A percentile compares a stretch with the other conserved stretches of the same genome.
Conservation (phyloP, 352 stramenopile genomes). For the Peronospora farinosa region DNA sequence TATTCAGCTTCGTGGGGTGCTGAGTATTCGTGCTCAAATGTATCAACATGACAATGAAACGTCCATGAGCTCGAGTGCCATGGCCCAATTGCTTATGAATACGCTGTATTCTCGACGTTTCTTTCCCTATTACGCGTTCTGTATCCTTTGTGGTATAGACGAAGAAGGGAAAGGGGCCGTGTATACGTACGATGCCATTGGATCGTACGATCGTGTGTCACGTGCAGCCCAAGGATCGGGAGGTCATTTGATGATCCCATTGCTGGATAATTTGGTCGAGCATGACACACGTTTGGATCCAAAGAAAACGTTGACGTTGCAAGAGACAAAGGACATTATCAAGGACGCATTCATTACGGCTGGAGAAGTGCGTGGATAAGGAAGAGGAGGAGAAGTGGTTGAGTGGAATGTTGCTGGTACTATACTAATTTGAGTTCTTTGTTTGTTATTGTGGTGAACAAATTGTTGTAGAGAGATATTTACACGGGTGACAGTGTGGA, state of each 20-base stretch:
- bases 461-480: slow-evolving; percentile 89
- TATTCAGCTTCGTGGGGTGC: slow-evolving; percentile 74
- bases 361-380: slow-evolving; percentile 70
- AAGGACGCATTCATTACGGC: slow-evolving; percentile 98
- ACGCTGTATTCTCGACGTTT: slow-evolving; percentile 97
- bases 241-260: slow-evolving; percentile 96
- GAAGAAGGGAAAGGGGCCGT: slow-evolving; percentile 93
- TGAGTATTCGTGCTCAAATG: slow-evolving; percentile 80
- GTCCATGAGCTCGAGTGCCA: slow-evolving; percentile 86
- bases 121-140: slow-evolving; percentile 99
- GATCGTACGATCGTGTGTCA: slow-evolving; percentile 79
- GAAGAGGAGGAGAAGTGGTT: neutral
- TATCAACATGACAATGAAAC: slow-evolving; percentile 94
- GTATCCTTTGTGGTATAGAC: slow-evolving; percentile 95
- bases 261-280: slow-evolving; percentile 96
- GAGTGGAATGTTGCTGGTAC: neutral
- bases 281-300: slow-evolving; percentile 88
- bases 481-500: slow-evolving; percentile 97
- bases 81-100: slow-evolving; percentile 96
- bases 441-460: neutral
- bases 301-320: slow-evolving; percentile 84
- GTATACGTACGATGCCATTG: slow-evolving; percentile 98
- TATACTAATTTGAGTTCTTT: slow-evolving; percentile 11
- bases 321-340: slow-evolving; percentile 96
- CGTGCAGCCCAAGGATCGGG: slow-evolving; percentile 84